These are phyloP conservation scores for Venturia carpophila DNA, from an alignment of 2,329 filamentous ascomycete genomes.

Conservation along the genomic window DNA sequence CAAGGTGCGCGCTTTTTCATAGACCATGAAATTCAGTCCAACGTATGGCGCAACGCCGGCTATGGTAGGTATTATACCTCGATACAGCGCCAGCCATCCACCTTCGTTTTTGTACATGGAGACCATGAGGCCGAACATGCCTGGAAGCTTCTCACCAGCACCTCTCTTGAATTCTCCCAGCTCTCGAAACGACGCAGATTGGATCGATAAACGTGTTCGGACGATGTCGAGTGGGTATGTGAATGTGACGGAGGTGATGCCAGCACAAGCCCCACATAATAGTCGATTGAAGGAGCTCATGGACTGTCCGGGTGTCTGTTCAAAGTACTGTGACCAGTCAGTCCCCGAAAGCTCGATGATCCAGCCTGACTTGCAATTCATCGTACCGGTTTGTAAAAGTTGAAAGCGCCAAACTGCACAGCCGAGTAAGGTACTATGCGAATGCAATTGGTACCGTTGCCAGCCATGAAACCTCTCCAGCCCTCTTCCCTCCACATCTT, in stretches of 20 bases:
- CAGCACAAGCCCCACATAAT: constrained; percentile 82
- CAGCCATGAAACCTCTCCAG: constrained; percentile 94
- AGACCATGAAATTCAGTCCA: constrained; percentile 97
- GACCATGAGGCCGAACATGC: constrained; percentile 81
- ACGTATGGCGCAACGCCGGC: constrained; percentile 95
- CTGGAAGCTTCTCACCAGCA: constrained; percentile 61
- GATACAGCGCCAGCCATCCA: constrained; percentile 76
- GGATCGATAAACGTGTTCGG: constrained; percentile 88
- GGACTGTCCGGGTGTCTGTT: constrained; percentile 64
- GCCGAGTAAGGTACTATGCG: constrained; percentile 97
- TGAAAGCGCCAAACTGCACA: constrained; percentile 97
- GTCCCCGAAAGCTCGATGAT: background rate
- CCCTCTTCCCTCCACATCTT: constrained; percentile 99
- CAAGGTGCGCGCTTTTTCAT: constrained; percentile 76
- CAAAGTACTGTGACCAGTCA: constrained; percentile 55
- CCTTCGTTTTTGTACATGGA: constrained; percentile 89
- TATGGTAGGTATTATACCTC: constrained; percentile 87
- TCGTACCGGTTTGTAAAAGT: constrained; percentile 80
- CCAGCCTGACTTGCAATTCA: constrained; percentile 1
- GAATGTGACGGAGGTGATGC: constrained; percentile 88
- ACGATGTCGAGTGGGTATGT: constrained; percentile 98
- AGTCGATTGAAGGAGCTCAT: constrained; percentile 68
- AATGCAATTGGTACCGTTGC: constrained; percentile 97
- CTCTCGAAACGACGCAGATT: constrained; percentile 87
- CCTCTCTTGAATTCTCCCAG: constrained; percentile 38